A percentile compares a stretch with the other conserved stretches of the same genome.
Conservation (phyloP, 179 eudicot species). For the Amaranthus tricolor region DNA sequence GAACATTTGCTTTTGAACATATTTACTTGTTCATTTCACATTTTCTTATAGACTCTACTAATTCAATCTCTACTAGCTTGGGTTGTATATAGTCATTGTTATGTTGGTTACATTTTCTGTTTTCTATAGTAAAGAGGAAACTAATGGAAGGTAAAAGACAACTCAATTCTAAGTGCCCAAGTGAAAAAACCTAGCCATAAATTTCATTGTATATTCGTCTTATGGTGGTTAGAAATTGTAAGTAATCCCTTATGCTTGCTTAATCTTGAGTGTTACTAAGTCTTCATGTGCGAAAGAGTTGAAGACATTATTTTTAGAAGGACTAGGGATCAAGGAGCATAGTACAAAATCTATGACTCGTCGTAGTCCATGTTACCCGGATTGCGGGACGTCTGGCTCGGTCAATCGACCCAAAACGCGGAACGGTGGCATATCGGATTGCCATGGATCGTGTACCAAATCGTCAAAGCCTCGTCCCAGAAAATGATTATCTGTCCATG, state of each 20-base stretch:
- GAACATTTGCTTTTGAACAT: neutral
- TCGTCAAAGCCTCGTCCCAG: too few relatives aligned
- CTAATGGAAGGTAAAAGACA: neutral
- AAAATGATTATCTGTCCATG: too few relatives aligned
- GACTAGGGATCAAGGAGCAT: neutral
- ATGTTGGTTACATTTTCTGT: neutral
- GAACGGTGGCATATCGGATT: too few relatives aligned
- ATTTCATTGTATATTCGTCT: neutral
- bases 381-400: too few relatives aligned
- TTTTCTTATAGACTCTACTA: neutral
- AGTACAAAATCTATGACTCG: neutral
- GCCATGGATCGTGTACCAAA: too few relatives aligned
- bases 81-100: neutral
- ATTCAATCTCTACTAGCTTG: neutral
- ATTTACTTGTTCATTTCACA: neutral
- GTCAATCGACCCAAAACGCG: too few relatives aligned
- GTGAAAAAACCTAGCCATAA: neutral
- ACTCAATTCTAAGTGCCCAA: conserved; percentile 1
- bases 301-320: neutral
- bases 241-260: neutral
- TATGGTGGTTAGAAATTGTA: neutral
- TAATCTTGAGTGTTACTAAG: neutral
- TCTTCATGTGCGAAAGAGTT: neutral
- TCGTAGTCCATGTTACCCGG: too few relatives aligned
- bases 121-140: neutral